These are phyloP conservation scores for Gorgonomyces haynaldii DNA, from an alignment of 192 early-diverging fungal genomes.

Conservation along the genomic window DNA sequence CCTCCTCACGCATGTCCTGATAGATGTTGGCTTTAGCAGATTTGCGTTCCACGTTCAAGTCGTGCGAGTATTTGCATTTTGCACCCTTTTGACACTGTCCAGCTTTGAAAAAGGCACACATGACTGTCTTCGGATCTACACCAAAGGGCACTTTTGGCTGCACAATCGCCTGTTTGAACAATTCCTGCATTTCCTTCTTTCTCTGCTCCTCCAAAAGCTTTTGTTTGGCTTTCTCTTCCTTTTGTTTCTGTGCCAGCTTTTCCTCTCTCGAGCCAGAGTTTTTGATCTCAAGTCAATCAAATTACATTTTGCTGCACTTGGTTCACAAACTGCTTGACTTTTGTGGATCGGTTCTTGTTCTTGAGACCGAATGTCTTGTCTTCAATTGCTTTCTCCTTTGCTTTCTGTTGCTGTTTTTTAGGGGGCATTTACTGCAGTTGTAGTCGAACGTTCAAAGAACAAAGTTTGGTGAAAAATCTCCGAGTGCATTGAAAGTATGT, in stretches of 20 bases:
- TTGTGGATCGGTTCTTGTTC: slow-evolving; percentile 95
- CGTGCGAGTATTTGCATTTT: slow-evolving; percentile 98
- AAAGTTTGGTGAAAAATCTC: too few species aligned
- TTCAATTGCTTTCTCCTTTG: slow-evolving; percentile 73
- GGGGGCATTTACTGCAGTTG: not conserved
- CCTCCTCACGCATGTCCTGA: slow-evolving; percentile 65
- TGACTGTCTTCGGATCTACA: slow-evolving; percentile 85
- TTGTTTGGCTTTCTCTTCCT: slow-evolving; percentile 43
- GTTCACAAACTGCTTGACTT: slow-evolving; percentile 81
- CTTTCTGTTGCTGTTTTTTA: slow-evolving; percentile 71
- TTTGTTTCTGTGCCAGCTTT: slow-evolving; percentile 55
- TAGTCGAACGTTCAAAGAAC: too few species aligned
- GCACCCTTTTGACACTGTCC: slow-evolving; percentile 82
- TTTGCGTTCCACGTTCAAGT: slow-evolving; percentile 81
- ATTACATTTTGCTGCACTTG: slow-evolving; percentile 66
- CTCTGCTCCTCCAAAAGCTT: slow-evolving; percentile 75
- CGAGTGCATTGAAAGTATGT: too few species aligned
- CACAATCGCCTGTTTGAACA: slow-evolving; percentile 79
- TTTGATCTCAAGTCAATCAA: slow-evolving; percentile 5
- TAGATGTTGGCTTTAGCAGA: slow-evolving; percentile 86
- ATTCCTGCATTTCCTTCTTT: slow-evolving; percentile 77
- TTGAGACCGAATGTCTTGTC: slow-evolving; percentile 99
- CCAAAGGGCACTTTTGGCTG: slow-evolving; percentile 95
- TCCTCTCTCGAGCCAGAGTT: slow-evolving; percentile 42
- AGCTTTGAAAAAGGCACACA: slow-evolving; percentile 86